Evolutionary conservation across 2,329 filamentous ascomycete genomes (phyloP), one percentile per base, ranked within the genome.

Genomic region (Pochonia chlamydosporia): DNA sequence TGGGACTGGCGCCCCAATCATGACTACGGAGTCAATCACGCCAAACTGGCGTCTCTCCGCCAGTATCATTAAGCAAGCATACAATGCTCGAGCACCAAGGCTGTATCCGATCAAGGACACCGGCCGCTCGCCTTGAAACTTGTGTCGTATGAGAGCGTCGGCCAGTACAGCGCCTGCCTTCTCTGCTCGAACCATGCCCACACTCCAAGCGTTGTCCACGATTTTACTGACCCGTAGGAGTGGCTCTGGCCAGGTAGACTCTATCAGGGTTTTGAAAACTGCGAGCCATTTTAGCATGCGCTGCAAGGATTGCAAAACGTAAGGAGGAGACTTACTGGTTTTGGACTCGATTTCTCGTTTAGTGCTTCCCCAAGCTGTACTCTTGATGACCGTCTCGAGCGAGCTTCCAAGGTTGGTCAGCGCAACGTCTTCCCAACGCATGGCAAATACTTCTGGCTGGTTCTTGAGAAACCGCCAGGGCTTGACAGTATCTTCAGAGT

Each of bases 41-140:
- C 92, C 92, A 60, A 95, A 96, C 2, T 87, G 87, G 43, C 84
- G 81, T 49, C 89, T 78, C 61, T 92, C 87, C 0, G 89, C 89
- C 39, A 97, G 74, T 26, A 75, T 79, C 70, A 87, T 85, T 14
- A 96, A 75, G 54, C 91, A 96, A 4, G 84, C 79, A 61, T 88
- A 96, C 43, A 97, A 91, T 28, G 90, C 79, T 41, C 89, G 80
- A 16, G 89, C 87, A 2, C 88, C 89, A 7, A 95, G 72, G 37
- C 88, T 89, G 63, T 89, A 95, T 2, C 89, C 90, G 40, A 95
- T 76, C 11, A 96, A 69, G 6, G 84, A 91, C 3, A 95, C 81
- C 0, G 88, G 82, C 4, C 90, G 79, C 59, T 95, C 87, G 14
- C 90, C 90, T 58, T 92, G 89, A 1, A 88, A 81, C 55, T 85